A percentile compares a stretch with the other conserved stretches of the same genome.
Conservation (phyloP, 768 basidiomycete genomes). For the Mycena vitilis region DNA sequence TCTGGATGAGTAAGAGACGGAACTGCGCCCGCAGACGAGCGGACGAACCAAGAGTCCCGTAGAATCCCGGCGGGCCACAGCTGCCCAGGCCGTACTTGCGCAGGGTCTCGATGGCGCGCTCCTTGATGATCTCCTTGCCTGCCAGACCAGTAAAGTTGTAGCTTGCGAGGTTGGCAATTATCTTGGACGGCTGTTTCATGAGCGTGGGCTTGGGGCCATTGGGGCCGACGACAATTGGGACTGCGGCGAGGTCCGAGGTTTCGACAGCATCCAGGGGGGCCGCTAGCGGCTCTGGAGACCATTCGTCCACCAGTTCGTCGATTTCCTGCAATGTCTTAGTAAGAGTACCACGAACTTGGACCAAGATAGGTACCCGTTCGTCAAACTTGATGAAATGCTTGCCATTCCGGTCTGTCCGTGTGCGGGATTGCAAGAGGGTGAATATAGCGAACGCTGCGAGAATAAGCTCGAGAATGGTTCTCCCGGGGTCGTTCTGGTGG, state of each 20-base stretch:
- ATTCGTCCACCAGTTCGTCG: constrained; percentile 96
- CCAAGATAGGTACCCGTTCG: constrained; percentile 74
- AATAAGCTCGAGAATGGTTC: constrained; percentile 90
- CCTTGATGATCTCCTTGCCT: constrained; percentile 88
- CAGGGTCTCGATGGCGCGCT: constrained; percentile 85
- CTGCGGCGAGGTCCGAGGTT: constrained; percentile 72
- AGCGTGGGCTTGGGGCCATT: constrained; percentile 89
- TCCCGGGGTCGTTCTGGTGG: constrained; percentile 95
- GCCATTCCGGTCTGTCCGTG: constrained; percentile 83
- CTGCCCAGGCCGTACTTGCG: constrained; percentile 92
- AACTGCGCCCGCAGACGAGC: constrained; percentile 21
- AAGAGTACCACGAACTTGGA: background rate
- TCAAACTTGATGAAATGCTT: constrained; percentile 92
- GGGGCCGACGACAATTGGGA: constrained; percentile 84
- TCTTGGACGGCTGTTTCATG: constrained; percentile 69
- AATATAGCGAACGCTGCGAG: constrained; percentile 89
- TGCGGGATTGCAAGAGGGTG: constrained; percentile 91
- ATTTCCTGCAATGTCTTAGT: constrained; percentile 76
- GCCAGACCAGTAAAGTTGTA: constrained; percentile 93
- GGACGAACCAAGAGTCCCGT: constrained; percentile 89
- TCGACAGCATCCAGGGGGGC: constrained; percentile 70
- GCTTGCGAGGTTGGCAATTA: constrained; percentile 86
- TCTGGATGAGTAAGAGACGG: constrained; percentile 58
- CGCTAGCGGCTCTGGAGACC: constrained; percentile 87
- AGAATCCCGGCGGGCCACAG: constrained; percentile 97